Percentiles rank a stretch among this genome's conserved stretches.
Conservation (phyloP, 2,329 filamentous ascomycete genomes). For the Aureobasidium subglaciale region DNA sequence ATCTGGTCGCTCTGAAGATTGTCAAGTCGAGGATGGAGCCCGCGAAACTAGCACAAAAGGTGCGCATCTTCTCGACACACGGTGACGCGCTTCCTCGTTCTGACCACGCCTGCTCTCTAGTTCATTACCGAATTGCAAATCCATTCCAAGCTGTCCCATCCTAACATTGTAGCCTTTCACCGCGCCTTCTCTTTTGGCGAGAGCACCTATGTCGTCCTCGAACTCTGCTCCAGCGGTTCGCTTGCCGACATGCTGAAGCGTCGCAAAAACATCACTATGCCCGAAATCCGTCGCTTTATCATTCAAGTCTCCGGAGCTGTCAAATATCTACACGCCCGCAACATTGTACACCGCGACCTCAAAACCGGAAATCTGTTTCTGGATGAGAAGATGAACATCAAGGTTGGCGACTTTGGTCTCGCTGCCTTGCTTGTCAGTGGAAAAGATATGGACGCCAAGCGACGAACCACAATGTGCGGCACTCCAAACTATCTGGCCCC, state of each 20-base stretch:
- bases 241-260: slow-evolving; percentile 97
- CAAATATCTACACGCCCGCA: slow-evolving; percentile 94
- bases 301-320: slow-evolving; percentile 94
- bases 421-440: slow-evolving; percentile 87
- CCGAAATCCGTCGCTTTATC: slow-evolving; percentile 88
- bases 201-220: slow-evolving; percentile 88
- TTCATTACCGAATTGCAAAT: slow-evolving; percentile 85
- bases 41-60: slow-evolving; percentile 77
- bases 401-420: slow-evolving; percentile 94
- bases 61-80: slow-evolving; percentile 27
- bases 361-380: slow-evolving; percentile 99
- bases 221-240: slow-evolving; percentile 90
- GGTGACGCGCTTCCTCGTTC: neutral
- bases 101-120: slow-evolving; percentile 31
- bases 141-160: slow-evolving; percentile 94
- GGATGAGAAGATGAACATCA: slow-evolving; percentile 91
- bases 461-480: slow-evolving; percentile 88
- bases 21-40: slow-evolving; percentile 75
- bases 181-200: slow-evolving; percentile 85
- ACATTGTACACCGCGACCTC: slow-evolving; percentile 91
- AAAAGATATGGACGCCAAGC: slow-evolving; percentile 72
- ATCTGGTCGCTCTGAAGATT: slow-evolving; percentile 71
- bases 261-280: slow-evolving; percentile 81
- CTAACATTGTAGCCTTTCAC: slow-evolving; percentile 92
- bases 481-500: slow-evolving; percentile 98